Base-by-base conservation (phyloP, 495 filamentous ascomycete genomes). In the Filosporella fistucella region DNA sequence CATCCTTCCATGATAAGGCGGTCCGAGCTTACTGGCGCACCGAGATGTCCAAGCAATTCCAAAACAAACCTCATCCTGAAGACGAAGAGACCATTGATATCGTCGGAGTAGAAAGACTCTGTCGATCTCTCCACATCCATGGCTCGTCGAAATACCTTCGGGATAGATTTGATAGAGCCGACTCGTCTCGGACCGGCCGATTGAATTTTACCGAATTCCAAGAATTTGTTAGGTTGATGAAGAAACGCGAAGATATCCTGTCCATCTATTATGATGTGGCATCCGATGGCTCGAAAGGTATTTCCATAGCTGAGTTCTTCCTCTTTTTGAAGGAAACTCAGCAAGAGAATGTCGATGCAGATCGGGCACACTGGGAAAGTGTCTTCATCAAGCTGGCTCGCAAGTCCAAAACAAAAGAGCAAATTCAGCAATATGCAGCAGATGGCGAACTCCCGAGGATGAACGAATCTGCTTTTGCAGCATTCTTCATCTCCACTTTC, bases 111-210 rank as follows among this genome's bases (percentile, higher is more conserved):
- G 84, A 88, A 58, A 80, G 81, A 33, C 74, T 96, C 9, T 96
- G 91, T 65, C 85, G 83, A 52, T 85, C 80, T 50, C 70, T 97
- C 35, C 88, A 96, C 58, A 94, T 98, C 57, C 85, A 95, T 60
- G 88, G 85, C 63, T 85, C 88, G 12, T 75, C 80, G 29, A 77
- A 80, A 32, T 78, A 85, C 56, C 72, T 96, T 18, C 79, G 74
- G 28, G 75, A 76, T n/a, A 86, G 85, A 44, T 95, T 97, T 55
- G 67, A 76, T 33, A 75, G 78, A 46, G 88, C 84, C n/a, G 89
- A 94, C 65, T 63, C 66, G 10, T 71, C 68, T 17, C 61, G 60
- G 16, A 76, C 70, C 1, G 83, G 82, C 9, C 76, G 72, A 37
- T 71, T 97, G 30, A 78, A 82, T 44, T 93, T 86, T 55, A 57